phyloP scores from a whole-genome alignment of 169 alveolate species.

The Theileria annulata region DNA sequence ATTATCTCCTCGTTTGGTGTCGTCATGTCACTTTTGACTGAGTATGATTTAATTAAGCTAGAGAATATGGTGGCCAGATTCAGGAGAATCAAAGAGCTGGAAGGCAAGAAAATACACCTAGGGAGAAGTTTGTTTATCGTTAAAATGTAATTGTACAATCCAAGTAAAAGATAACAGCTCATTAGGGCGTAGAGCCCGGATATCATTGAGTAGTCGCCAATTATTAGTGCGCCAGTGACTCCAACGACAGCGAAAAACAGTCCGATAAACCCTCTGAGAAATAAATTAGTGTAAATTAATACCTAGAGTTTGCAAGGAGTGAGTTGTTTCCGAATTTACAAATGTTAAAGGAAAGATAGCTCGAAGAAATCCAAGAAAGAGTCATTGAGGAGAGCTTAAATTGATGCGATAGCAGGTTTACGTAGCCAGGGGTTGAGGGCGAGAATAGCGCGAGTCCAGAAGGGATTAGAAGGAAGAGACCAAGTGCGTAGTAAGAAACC shows the following conservation, averaged over 20 bases:
- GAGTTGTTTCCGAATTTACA: constrained; percentile 22
- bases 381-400: constrained; percentile 51
- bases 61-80: neutral
- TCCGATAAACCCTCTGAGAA: constrained; percentile 11
- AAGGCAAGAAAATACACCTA: constrained; percentile 39
- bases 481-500: constrained; percentile 33
- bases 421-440: constrained; percentile 27
- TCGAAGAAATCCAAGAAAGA: constrained; percentile 56
- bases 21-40: neutral
- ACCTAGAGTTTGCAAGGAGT: constrained; percentile 22
- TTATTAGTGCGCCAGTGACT: constrained; percentile 18
- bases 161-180: constrained; percentile 29
- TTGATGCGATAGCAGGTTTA: constrained; percentile 42
- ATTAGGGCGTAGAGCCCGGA: constrained; percentile 28
- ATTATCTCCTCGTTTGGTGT: constrained; percentile 13
- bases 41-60: neutral
- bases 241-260: constrained; percentile 38
- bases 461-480: constrained; percentile 42
- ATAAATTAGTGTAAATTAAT: neutral
- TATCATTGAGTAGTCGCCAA: constrained; percentile 16
- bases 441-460: constrained; percentile 45
- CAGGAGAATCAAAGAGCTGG: constrained; percentile 12
- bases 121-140: constrained; percentile 25
- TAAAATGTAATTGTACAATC: constrained; percentile 20
- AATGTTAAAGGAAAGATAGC: constrained; percentile 27